A percentile compares a stretch with the other conserved stretches of the same genome.
Evolutionary conservation across 2,329 filamentous ascomycete genomes (phyloP).

Genomic region (Dothideomycetes sp.): DNA sequence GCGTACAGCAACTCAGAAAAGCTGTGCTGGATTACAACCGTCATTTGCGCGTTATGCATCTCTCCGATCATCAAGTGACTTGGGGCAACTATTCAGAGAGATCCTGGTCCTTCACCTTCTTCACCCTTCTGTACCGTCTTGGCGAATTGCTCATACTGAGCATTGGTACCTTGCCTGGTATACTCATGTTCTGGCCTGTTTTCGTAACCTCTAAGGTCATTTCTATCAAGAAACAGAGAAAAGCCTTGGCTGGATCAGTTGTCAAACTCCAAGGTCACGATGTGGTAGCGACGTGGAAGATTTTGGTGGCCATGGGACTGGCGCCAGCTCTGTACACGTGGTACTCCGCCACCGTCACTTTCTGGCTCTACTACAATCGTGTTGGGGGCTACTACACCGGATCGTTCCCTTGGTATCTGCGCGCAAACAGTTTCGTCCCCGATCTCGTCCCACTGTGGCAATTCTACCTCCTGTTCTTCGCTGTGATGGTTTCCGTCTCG

Average conservation of each 20-base stretch:
- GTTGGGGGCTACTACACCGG: conserved; percentile 50
- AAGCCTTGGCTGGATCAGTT: conserved; percentile 73
- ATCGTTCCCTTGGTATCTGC: conserved; percentile 3
- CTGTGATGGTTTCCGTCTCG: conserved; percentile 77
- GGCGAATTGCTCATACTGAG: conserved; percentile 67
- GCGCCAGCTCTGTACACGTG: conserved; percentile 73
- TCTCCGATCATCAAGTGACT: conserved; percentile 88
- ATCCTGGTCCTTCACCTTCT: conserved; percentile 54
- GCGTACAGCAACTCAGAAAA: conserved; percentile 65
- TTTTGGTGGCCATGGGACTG: conserved; percentile 73
- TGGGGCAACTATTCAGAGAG: conserved; percentile 72
- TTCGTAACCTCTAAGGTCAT: conserved; percentile 78
- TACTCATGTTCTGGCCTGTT: conserved; percentile 77
- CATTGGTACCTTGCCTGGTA: conserved; percentile 73
- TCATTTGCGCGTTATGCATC: conserved; percentile 71
- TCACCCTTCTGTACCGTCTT: conserved; percentile 69
- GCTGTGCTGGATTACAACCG: conserved; percentile 79
- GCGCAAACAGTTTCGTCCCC: conserved; percentile 48
- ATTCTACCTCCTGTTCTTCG: conserved; percentile 64
- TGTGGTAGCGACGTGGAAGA: conserved; percentile 90
- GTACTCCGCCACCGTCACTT: conserved; percentile 65
- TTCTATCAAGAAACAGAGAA: conserved; percentile 69
- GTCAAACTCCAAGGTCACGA: conserved; percentile 84
- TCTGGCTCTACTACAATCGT: conserved; percentile 72
- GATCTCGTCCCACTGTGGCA: conserved; percentile 70